Evolutionary conservation across 768 basidiomycete genomes (phyloP).

Genomic region (Leccinum obscurum): DNA sequence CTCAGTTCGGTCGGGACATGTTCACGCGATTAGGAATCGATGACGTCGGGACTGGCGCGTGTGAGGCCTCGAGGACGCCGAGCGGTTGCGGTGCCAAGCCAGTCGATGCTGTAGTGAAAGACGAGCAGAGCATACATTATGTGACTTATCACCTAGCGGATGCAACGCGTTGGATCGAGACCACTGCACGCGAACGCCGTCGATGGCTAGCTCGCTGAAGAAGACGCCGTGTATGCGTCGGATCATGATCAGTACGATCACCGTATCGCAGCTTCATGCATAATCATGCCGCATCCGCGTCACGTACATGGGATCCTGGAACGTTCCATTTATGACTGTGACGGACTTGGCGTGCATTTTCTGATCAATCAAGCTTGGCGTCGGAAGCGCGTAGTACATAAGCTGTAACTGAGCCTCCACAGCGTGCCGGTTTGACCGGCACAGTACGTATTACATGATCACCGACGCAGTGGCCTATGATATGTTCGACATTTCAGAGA

Average conservation of each 20-base stretch:
- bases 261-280: neutral
- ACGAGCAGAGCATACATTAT: neutral
- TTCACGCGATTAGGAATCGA: neutral
- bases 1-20: neutral
- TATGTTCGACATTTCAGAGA: neutral
- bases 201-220: neutral
- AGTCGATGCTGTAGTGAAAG: neutral
- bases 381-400: neutral
- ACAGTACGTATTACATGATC: neutral
- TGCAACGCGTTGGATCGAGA: neutral
- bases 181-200: neutral
- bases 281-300: neutral
- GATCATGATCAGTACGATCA: slow-evolving; percentile 1
- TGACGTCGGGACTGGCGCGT: slow-evolving; percentile 2
- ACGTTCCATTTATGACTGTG: neutral
- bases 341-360: no score
- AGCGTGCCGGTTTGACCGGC: neutral
- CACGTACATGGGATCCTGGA: neutral
- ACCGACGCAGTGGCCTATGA: neutral
- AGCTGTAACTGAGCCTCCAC: neutral
- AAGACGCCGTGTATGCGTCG: neutral
- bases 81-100: neutral
- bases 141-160: neutral
- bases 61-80: neutral
- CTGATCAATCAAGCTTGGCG: neutral